Conservation (phyloP, 768 basidiomycete species). For the Royoungia palumana region DNA sequence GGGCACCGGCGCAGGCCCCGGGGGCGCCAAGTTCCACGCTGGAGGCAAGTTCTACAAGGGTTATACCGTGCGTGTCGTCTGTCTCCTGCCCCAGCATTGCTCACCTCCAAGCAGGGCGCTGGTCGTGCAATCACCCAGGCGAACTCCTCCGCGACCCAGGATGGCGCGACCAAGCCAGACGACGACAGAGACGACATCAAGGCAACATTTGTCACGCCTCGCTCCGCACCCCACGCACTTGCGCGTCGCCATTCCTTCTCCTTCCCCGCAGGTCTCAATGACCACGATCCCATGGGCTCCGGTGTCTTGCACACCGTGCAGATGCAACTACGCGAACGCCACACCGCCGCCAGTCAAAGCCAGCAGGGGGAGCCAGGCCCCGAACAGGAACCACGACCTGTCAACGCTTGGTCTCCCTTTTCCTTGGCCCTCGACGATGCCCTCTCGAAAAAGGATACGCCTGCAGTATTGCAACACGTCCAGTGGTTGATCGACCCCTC, state of each 20-base stretch:
- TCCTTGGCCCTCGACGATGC: slow-evolving; percentile 18
- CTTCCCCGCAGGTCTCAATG: slow-evolving; percentile 40
- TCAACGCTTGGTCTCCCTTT: slow-evolving; percentile 21
- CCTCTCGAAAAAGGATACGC: slow-evolving; percentile 6
- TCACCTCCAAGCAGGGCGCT: slow-evolving; percentile 46
- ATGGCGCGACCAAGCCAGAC: slow-evolving; percentile 42
- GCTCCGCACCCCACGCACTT: slow-evolving; percentile 41
- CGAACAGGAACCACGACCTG: slow-evolving; percentile 26
- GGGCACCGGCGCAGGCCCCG: slow-evolving; percentile 54
- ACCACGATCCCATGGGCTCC: slow-evolving; percentile 35
- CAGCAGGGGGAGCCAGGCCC: slow-evolving; percentile 10
- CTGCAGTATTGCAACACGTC: slow-evolving; percentile 13
- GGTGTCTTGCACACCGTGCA: slow-evolving; percentile 64
- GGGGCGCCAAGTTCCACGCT: slow-evolving; percentile 68
- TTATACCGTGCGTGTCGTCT: slow-evolving; percentile 51
- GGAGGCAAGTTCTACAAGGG: slow-evolving; percentile 69
- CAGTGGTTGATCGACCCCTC: slow-evolving; percentile 34
- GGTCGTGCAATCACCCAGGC: slow-evolving; percentile 74
- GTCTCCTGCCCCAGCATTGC: neutral
- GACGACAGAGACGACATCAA: slow-evolving; percentile 60
- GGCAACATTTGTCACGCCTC: slow-evolving; percentile 29
- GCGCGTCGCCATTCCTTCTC: slow-evolving; percentile 61
- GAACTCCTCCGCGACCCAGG: slow-evolving; percentile 55
- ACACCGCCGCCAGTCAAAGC: slow-evolving; percentile 37
- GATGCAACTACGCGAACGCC: slow-evolving; percentile 57